Evolutionary conservation across 192 early-diverging fungal species (phyloP), one percentile per base, ranked within the genome.

Genomic region (Glomus cerebriforme): DNA sequence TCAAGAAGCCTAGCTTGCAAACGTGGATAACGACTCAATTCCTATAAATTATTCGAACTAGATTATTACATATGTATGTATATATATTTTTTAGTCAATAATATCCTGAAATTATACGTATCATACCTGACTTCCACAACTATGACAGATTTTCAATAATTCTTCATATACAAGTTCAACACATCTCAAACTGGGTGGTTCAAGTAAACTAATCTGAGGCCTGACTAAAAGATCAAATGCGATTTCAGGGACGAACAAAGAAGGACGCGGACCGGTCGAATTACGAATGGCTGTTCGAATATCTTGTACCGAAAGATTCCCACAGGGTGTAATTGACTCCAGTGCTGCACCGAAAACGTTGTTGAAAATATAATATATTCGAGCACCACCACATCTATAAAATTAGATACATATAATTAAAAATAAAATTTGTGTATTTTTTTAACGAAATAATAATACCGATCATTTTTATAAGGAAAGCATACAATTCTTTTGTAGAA

Each of bases 121-220:
- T 71, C 62, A 74, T 85, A 88, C 89, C 87, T 90, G 91, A 82
- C 80, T 89, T n/a, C 92, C 92, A 67, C 91, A 93, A 24, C 82
- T 89, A 79, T 93, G 94, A 62, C 92, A 91, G 59, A 95, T 90
- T 81, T 92, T 92, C 88, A 92, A 90, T 58, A 95, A 82, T 77
- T 95, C 94, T 81, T 95, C 94, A 85, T 95, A 94, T 1, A 90
- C 94, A 29, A 92, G 86, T 79, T 95, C 92, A 31, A 95, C 94
- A 78, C 94, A 95, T 72, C 93, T 86, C 83, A 92, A 85, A 63
- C 92, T 92, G 9, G 94, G 93, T 13, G 90, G 82, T 81, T 94
- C 93, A 22, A 95, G 85, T 35, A 90, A 79, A 73, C 89, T 90
- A 73, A 95, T 93, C 81, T 94, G 93, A 54, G 94, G 94, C 78